phyloP scores from a whole-genome alignment of 2,329 filamentous ascomycete genomes.

The Mycosphaerella sp. region DNA sequence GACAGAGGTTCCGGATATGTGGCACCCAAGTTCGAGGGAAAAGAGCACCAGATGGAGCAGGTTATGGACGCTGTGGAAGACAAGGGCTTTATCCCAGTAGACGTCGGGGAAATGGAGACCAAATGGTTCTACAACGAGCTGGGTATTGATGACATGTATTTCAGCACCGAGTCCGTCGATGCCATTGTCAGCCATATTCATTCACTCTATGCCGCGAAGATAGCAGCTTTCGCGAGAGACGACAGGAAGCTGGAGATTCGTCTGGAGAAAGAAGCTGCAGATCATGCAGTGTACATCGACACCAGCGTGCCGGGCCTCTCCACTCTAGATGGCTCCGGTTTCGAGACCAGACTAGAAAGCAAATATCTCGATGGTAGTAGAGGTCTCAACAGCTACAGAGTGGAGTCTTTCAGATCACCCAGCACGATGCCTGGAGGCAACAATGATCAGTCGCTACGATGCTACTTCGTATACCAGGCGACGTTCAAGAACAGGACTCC shows the following conservation, averaged over 20 bases:
- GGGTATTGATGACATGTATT: conserved; percentile 98
- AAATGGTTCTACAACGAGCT: conserved; percentile 97
- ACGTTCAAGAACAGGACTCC: conserved; percentile 75
- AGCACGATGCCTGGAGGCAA: conserved; percentile 66
- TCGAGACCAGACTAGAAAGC: conserved; percentile 86
- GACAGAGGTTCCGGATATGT: conserved; percentile 92
- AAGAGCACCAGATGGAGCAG: conserved; percentile 82
- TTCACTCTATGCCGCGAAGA: conserved; percentile 92
- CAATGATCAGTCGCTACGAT: conserved; percentile 75
- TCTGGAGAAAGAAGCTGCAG: conserved; percentile 86
- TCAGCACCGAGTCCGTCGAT: conserved; percentile 78
- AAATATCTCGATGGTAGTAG: conserved; percentile 86
- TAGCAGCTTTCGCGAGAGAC: conserved; percentile 85
- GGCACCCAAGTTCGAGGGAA: conserved; percentile 88
- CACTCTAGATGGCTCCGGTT: conserved; percentile 71
- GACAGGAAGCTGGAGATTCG: conserved; percentile 93
- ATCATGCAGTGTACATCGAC: conserved; percentile 98
- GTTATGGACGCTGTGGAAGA: conserved; percentile 75
- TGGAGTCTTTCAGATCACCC: conserved; percentile 94
- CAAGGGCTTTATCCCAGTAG: conserved; percentile 77
- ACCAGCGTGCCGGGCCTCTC: conserved; percentile 85
- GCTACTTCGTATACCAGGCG: conserved; percentile 99
- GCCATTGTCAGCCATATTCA: conserved; percentile 92
- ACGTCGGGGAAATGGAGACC: conserved; percentile 78
- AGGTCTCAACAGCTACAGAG: conserved; percentile 69